phyloP scores from a whole-genome alignment of 1,284 basidiomycete species.

The Pseudozyma thailandica region DNA sequence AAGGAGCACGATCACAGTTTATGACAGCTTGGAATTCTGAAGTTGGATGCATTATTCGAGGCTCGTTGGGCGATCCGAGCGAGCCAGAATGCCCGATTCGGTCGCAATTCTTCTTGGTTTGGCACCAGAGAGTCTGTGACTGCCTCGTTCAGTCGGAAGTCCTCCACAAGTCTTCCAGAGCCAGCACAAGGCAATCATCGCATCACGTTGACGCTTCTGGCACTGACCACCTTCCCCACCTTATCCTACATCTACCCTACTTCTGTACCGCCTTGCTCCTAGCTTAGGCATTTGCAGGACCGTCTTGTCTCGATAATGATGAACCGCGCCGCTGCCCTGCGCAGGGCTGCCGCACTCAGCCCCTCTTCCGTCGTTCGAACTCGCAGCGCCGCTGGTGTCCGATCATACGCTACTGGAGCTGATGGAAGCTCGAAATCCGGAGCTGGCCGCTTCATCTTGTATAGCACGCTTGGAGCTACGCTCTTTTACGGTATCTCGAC shows the following conservation, averaged over 20 bases:
- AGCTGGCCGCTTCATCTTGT: conserved; percentile 49
- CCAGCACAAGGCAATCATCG: neutral
- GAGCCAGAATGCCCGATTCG: conserved; percentile 18
- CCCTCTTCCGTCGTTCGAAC: conserved; percentile 28
- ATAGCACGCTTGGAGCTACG: conserved; percentile 46
- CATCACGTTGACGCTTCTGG: neutral
- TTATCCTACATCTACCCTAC: conserved; percentile 1
- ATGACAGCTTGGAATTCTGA: conserved; percentile 3
- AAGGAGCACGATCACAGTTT: neutral
- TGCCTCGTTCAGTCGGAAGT: conserved; percentile 8
- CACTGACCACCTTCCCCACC: neutral
- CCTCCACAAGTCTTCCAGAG: conserved; percentile 27
- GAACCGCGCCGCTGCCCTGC: conserved; percentile 48
- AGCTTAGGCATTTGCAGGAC: neutral
- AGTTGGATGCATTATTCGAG: neutral
- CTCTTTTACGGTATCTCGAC: conserved; percentile 65
- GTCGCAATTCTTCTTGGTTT: conserved; percentile 25
- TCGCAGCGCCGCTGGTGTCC: conserved; percentile 17
- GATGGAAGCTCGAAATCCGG: conserved; percentile 35
- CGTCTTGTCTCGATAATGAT: conserved; percentile 21
- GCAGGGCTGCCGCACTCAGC: conserved; percentile 28
- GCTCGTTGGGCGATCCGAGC: conserved; percentile 8
- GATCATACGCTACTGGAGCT: conserved; percentile 37
- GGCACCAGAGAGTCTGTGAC: neutral
- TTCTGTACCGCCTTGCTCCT: neutral